Conservation (phyloP, 1,284 basidiomycete species). For the Trametes polyzona region DNA sequence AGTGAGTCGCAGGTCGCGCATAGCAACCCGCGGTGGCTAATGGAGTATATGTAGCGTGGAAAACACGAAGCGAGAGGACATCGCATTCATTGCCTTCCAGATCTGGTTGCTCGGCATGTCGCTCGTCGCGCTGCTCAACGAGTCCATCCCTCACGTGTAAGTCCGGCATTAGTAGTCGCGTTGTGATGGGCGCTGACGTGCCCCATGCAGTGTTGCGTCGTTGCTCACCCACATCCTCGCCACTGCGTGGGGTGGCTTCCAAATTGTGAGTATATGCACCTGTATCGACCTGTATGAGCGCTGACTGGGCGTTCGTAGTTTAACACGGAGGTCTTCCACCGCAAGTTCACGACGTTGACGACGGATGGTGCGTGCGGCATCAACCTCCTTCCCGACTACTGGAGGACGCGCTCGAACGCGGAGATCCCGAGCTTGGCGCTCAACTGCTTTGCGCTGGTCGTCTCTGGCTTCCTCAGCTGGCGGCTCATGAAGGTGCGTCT, state of each 20-base stretch:
- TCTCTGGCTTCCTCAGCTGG: conserved; percentile 72
- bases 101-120: conserved; percentile 84
- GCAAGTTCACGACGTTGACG: conserved; percentile 57
- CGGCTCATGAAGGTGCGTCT: conserved; percentile 65
- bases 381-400: conserved; percentile 62
- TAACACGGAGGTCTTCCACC: conserved; percentile 58
- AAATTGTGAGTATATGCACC: conserved; percentile 43
- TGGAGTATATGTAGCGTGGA: conserved; percentile 51
- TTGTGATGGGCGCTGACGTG: not conserved
- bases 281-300: not conserved
- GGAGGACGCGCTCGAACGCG: conserved; percentile 55
- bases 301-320: conserved; percentile 7
- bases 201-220: conserved; percentile 52
- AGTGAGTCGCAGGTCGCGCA: conserved; percentile 54
- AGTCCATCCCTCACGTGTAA: conserved; percentile 78
- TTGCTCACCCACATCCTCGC: conserved; percentile 73
- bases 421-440: conserved; percentile 70
- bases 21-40: too few species aligned
- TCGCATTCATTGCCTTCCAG: conserved; percentile 78
- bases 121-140: conserved; percentile 74
- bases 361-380: conserved; percentile 66
- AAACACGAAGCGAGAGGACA: conserved; percentile 77
- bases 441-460: conserved; percentile 61
- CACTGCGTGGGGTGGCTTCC: conserved; percentile 71
- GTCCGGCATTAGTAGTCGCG: conserved; percentile 24